phyloP scores from a whole-genome alignment of 2,329 filamentous ascomycete genomes.

The Colletotrichum ledebouriae region DNA sequence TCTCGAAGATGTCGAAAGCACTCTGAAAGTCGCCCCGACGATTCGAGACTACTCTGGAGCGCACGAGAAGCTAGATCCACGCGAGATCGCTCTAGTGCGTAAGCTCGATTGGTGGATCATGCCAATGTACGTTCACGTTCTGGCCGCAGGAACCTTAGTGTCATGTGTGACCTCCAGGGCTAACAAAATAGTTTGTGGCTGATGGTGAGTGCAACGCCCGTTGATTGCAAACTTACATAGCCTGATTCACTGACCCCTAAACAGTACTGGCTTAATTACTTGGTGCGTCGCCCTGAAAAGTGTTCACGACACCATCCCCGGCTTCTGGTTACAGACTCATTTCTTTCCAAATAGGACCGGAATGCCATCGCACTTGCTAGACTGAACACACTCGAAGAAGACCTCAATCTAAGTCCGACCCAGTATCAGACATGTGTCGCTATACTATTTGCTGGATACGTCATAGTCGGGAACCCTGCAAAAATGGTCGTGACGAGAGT shows the following conservation, averaged over 20 bases:
- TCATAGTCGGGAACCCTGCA: conserved; percentile 49
- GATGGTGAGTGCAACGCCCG: background rate
- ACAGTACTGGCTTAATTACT: conserved; percentile 47
- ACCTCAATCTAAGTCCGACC: conserved; percentile 60
- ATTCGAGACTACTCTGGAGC: conserved; percentile 42
- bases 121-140: conserved; percentile 36
- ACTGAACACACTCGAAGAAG: conserved; percentile 65
- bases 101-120: conserved; percentile 57
- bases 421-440: conserved; percentile 37
- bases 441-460: conserved; percentile 45
- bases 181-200: conserved; percentile 1
- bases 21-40: background rate
- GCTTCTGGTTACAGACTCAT: accelerated
- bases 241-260: background rate
- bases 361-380: conserved; percentile 71
- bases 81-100: conserved; percentile 55
- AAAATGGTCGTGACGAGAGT: conserved; percentile 42
- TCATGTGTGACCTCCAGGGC: no score
- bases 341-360: conserved; percentile 49
- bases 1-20: conserved; percentile 17
- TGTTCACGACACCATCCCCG: conserved; percentile 35
- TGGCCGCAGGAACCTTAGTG: background rate
- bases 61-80: conserved; percentile 55
- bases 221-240: no score
- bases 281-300: conserved; percentile 46